Percentiles rank a stretch among this genome's conserved stretches.
Conservation (phyloP, 345 rosid genomes). For the Eucalyptus sp. region DNA sequence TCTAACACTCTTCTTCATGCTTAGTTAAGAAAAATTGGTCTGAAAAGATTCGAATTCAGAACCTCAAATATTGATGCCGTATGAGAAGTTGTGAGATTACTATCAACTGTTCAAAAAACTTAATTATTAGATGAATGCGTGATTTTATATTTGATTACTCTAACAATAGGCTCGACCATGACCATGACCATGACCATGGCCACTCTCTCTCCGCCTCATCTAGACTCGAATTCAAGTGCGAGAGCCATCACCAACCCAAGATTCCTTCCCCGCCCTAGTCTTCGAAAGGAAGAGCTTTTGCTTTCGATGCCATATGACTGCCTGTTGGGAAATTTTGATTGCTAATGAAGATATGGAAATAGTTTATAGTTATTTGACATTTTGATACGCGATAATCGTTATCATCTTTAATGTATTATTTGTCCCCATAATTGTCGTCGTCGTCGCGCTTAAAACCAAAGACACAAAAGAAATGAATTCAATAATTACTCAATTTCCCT, state of each 20-base stretch:
- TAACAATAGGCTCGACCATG: no score
- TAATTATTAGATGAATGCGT: accelerated
- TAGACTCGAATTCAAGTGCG: accelerated
- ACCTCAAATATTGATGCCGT: accelerated
- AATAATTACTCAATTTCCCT: not conserved
- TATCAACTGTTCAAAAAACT: accelerated
- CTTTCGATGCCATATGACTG: accelerated
- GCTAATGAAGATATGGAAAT: accelerated
- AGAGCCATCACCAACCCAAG: not conserved
- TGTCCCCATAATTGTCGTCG: not conserved
- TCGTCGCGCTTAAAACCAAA: accelerated
- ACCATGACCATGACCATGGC: not conserved
- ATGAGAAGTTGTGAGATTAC: accelerated
- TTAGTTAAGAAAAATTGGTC: accelerated
- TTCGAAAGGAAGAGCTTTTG: not conserved
- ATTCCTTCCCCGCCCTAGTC: accelerated
- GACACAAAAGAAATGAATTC: not conserved
- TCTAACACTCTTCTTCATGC: accelerated
- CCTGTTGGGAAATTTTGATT: not conserved
- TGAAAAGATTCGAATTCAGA: accelerated
- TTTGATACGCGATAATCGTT: not conserved
- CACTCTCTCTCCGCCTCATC: not conserved
- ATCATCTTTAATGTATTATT: not conserved
- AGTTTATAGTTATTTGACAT: not conserved
- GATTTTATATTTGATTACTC: no score